Conservation (phyloP, 2,329 filamentous ascomycete genomes). For the Fusarium burgessii region DNA sequence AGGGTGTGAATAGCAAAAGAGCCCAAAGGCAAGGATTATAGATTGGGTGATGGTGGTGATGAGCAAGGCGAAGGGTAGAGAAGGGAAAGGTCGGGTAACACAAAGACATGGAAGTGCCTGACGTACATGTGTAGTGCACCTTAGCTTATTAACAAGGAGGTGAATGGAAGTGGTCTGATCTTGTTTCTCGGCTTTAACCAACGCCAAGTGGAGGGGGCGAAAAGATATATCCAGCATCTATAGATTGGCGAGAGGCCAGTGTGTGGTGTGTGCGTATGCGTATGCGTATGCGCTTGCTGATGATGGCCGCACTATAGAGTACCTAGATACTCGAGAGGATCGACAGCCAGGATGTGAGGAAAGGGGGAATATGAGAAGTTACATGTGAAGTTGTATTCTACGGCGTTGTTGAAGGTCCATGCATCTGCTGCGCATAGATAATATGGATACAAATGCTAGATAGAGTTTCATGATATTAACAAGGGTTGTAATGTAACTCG, state of each 20-base stretch:
- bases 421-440: slow-evolving; percentile 22
- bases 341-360: slow-evolving; percentile 26
- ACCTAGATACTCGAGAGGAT: slow-evolving; percentile 9
- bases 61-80: slow-evolving; percentile 29
- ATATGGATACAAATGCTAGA: slow-evolving; percentile 23
- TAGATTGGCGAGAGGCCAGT: slow-evolving; percentile 31
- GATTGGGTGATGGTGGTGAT: slow-evolving; percentile 30
- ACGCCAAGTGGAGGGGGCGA: slow-evolving; percentile 31
- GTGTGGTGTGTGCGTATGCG: slow-evolving; percentile 27
- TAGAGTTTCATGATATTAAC: slow-evolving; percentile 22
- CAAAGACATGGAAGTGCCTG: slow-evolving; percentile 37
- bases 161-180: slow-evolving; percentile 32
- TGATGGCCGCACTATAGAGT: slow-evolving; percentile 10
- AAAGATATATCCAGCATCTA: slow-evolving; percentile 5
- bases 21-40: slow-evolving; percentile 27
- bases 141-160: slow-evolving; percentile 25
- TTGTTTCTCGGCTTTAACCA: slow-evolving; percentile 13
- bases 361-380: slow-evolving; percentile 16
- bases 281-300: slow-evolving; percentile 10
- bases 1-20: slow-evolving; percentile 39
- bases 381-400: slow-evolving; percentile 34
- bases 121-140: slow-evolving; percentile 28
- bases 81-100: slow-evolving; percentile 42
- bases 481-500: slow-evolving; percentile 11
- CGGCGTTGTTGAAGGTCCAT: slow-evolving; percentile 16